Evolutionary conservation across 768 basidiomycete genomes (phyloP).

Genomic region (Mycena pura): DNA sequence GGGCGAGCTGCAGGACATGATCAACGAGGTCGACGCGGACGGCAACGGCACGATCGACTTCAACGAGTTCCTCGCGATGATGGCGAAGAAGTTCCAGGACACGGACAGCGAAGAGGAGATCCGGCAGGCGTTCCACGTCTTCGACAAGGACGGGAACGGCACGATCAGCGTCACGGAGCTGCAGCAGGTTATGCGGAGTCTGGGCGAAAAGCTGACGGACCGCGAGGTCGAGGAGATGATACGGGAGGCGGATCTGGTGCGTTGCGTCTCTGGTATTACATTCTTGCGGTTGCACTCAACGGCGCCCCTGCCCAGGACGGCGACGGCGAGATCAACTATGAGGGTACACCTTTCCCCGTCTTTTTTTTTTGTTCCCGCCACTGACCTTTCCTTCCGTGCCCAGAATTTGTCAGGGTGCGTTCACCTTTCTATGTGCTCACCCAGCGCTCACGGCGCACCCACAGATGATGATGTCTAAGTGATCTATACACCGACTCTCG

Average conservation of each 20-base stretch:
- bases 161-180: constrained; percentile 88
- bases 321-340: constrained; percentile 84
- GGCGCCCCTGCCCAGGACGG: constrained; percentile 57
- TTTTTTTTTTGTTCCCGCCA: background rate
- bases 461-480: constrained; percentile 84
- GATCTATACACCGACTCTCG: constrained; percentile 21
- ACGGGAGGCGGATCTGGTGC: constrained; percentile 74
- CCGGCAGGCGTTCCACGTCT: constrained; percentile 95
- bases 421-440: background rate
- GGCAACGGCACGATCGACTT: constrained; percentile 55
- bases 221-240: constrained; percentile 91
- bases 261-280: constrained; percentile 48
- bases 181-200: constrained; percentile 89
- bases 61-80: constrained; percentile 66
- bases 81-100: constrained; percentile 60
- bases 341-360: constrained; percentile 53
- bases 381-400: constrained; percentile 4
- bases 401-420: constrained; percentile 80
- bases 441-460: constrained; percentile 30
- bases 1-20: constrained; percentile 55
- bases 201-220: constrained; percentile 83
- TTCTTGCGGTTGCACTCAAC: constrained; percentile 47
- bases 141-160: constrained; percentile 96
- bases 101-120: constrained; percentile 95
- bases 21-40: constrained; percentile 54